Conservation (phyloP, 495 filamentous ascomycete species). For the Aspergillus cristatus region DNA sequence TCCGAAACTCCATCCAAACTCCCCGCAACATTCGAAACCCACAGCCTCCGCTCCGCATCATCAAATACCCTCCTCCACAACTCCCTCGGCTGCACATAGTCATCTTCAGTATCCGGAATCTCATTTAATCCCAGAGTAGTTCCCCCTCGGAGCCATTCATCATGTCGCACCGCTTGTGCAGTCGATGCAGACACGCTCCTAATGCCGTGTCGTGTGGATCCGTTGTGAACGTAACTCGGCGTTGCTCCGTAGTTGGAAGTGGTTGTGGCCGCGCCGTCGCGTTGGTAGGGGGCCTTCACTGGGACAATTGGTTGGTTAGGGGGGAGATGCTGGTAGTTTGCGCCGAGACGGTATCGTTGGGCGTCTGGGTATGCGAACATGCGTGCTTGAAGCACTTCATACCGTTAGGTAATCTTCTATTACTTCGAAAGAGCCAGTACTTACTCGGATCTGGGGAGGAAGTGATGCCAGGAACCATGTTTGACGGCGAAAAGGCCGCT, state of each 20-base stretch:
- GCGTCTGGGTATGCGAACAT: slow-evolving; percentile 65
- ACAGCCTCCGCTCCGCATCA: too few relatives aligned
- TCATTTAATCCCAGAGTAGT: too few relatives aligned
- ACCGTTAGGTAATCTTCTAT: slow-evolving; percentile 15
- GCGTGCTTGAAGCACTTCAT: slow-evolving; percentile 58
- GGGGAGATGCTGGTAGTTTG: slow-evolving; percentile 55
- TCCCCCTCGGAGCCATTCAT: too few relatives aligned
- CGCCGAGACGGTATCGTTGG: slow-evolving; percentile 55
- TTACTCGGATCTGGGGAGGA: slow-evolving; percentile 35
- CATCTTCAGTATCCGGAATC: too few relatives aligned
- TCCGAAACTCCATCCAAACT: too few relatives aligned
- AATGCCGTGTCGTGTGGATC: too few relatives aligned
- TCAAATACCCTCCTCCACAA: too few relatives aligned
- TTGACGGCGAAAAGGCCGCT: slow-evolving; percentile 41
- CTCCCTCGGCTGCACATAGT: too few relatives aligned
- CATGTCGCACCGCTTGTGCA: too few relatives aligned
- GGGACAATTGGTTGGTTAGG: slow-evolving; percentile 29
- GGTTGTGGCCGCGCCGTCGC: slow-evolving; percentile 54
- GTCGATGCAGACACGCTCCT: too few relatives aligned
- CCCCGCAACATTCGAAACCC: too few relatives aligned
- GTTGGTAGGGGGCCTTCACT: slow-evolving; percentile 59
- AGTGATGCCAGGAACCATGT: slow-evolving; percentile 39
- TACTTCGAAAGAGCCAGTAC: slow-evolving; percentile 6
- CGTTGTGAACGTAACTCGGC: too few relatives aligned
- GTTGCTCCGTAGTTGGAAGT: slow-evolving; percentile 58